Conservation (phyloP, 2,329 filamentous ascomycete genomes). For the Rhynchosporium graminicola region DNA sequence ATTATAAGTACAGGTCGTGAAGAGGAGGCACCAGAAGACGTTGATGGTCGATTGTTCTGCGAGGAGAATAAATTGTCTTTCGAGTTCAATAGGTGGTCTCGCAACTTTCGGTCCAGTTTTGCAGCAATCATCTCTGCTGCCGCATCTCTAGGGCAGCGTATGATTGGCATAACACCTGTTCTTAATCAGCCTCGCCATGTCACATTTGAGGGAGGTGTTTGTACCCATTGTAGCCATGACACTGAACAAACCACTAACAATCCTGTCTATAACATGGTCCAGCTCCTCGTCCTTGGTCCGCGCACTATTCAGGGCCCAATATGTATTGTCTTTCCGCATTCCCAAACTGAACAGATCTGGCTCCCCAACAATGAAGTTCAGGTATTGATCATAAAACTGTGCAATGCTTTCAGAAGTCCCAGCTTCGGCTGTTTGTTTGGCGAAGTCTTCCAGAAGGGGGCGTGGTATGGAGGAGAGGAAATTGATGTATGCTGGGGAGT, state of each 20-base stretch:
- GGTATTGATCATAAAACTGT: conserved; percentile 92
- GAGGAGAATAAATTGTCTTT: conserved; percentile 93
- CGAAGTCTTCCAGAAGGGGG: conserved; percentile 91
- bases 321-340: conserved; percentile 86
- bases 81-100: conserved; percentile 95
- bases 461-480: conserved; percentile 92
- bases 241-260: conserved; percentile 95
- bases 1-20: conserved; percentile 89
- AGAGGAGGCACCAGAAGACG: conserved; percentile 61
- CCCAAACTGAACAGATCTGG: conserved; percentile 94
- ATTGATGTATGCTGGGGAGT: conserved; percentile 94
- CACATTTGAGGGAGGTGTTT: conserved; percentile 27
- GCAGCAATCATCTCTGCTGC: conserved; percentile 93
- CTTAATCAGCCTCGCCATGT: conserved; percentile 34
- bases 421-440: conserved; percentile 78
- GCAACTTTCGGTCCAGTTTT: conserved; percentile 91
- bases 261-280: conserved; percentile 82
- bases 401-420: conserved; percentile 87
- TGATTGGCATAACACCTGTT: conserved; percentile 85
- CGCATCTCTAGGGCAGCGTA: conserved; percentile 88
- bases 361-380: conserved; percentile 96
- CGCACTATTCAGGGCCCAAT: conserved; percentile 94
- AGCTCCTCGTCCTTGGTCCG: conserved; percentile 88
- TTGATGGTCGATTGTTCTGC: conserved; percentile 55
- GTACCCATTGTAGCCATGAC: conserved; percentile 97